These are phyloP conservation scores for Solioccasus polychromus DNA, from an alignment of 768 basidiomycete species.

Conservation along the genomic window DNA sequence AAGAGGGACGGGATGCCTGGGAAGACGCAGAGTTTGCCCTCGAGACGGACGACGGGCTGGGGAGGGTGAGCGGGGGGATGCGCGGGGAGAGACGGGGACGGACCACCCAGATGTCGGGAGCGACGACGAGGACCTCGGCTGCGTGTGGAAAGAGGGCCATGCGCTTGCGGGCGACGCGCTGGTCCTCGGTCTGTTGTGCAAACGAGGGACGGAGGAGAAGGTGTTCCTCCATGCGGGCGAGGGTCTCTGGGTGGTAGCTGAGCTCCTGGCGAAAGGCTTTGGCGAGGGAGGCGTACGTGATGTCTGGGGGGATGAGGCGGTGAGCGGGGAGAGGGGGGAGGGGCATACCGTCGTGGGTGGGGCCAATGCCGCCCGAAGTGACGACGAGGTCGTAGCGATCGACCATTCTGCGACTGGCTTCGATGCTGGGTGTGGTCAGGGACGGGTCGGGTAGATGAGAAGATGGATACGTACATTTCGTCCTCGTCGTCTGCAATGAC, in stretches of 20 bases:
- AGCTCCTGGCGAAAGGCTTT: conserved; percentile 77
- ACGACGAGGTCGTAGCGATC: conserved; percentile 85
- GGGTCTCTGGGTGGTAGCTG: conserved; percentile 73
- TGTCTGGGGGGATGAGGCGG: conserved; percentile 48
- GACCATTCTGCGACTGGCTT: conserved; percentile 82
- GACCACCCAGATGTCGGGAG: conserved; percentile 83
- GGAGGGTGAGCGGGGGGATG: neutral
- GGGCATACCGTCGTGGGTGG: conserved; percentile 78
- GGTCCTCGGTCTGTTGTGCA: conserved; percentile 65
- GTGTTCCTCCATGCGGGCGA: conserved; percentile 66
- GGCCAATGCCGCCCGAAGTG: conserved; percentile 88
- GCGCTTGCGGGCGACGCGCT: conserved; percentile 69
- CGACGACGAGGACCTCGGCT: conserved; percentile 79
- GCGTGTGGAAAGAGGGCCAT: conserved; percentile 89
- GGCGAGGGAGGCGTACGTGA: conserved; percentile 86
- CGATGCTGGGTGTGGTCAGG: conserved; percentile 48
- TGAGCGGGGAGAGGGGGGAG: neutral
- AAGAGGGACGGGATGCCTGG: conserved; percentile 89
- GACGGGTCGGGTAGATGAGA: neutral
- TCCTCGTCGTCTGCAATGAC: conserved; percentile 89
- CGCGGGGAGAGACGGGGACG: conserved; percentile 24
- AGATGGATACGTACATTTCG: conserved; percentile 62
- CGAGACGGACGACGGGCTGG: conserved; percentile 82
- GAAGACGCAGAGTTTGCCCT: conserved; percentile 85
- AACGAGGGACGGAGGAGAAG: conserved; percentile 55